These are phyloP conservation scores for Penicillium coffeae DNA, from an alignment of 495 filamentous ascomycete species.

Conservation along the genomic window DNA sequence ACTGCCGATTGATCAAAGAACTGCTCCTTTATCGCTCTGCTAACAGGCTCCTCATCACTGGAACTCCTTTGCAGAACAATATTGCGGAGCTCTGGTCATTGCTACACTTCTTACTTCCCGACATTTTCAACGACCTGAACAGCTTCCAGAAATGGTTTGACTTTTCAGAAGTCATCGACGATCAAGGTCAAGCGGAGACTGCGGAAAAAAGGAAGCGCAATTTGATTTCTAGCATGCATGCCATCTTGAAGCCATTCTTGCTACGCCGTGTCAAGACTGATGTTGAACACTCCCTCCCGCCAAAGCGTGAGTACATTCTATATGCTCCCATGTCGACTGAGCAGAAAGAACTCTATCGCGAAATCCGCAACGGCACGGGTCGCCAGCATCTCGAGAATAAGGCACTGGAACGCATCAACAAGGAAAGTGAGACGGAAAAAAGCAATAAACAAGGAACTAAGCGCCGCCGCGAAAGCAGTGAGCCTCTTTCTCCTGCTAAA, in stretches of 20 bases:
- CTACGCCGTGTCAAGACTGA: conserved; percentile 96
- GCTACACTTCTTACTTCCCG: conserved; percentile 98
- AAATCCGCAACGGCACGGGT: conserved; percentile 73
- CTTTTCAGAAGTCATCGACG: conserved; percentile 96
- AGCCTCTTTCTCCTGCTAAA: conserved; percentile 76
- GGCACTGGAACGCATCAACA: conserved; percentile 87
- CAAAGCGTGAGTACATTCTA: conserved; percentile 99
- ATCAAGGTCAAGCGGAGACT: conserved; percentile 91
- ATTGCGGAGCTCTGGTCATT: conserved; percentile 97
- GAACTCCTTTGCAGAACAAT: conserved; percentile 98
- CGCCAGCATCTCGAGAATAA: conserved; percentile 80
- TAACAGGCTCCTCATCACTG: conserved; percentile 91
- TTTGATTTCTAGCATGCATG: conserved; percentile 85
- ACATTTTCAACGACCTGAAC: conserved; percentile 90
- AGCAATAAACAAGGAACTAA: conserved; percentile 73
- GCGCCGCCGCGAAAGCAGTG: conserved; percentile 89
- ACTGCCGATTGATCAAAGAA: conserved; percentile 89
- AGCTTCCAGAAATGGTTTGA: conserved; percentile 91
- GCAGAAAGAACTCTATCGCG: conserved; percentile 87
- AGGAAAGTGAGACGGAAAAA: conserved; percentile 76
- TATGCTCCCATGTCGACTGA: conserved; percentile 93
- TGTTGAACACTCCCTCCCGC: conserved; percentile 91
- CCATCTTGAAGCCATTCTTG: conserved; percentile 95
- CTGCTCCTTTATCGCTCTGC: conserved; percentile 61
- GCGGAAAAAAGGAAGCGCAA: conserved; percentile 77